Base-by-base conservation (phyloP, 495 filamentous ascomycete genomes). In the Haplographium delicatum region DNA sequence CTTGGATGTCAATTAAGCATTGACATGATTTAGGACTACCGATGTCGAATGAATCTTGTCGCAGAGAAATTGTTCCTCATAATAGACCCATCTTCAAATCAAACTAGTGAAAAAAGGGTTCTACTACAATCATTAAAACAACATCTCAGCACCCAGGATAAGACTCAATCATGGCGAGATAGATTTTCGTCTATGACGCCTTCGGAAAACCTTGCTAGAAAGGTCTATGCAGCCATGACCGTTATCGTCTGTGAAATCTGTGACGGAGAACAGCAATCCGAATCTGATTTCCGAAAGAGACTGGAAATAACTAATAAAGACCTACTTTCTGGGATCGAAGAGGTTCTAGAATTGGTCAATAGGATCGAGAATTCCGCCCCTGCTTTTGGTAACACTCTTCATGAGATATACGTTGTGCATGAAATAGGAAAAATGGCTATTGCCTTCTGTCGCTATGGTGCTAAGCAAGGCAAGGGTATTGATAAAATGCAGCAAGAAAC, bases 71-170 rank as follows among this genome's bases (percentile, higher is more conserved):
- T 54, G 23, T 28, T 37, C 25, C 47, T 44, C 15, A 50, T 50
- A 15, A 22, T 42, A 4, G 24, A 25, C 37, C 35, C 47, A 0
- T 50, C 27, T 24, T 40, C 42, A 28, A 42, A 10, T 15, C 27
- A 8, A 38, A 28, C 38, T 48, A 33, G 39, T 69, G 22, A 69
- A 61, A 49, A 59, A 59, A 39, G 42, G 31, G 34, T 54, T 71
- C 8, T 61, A 57, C 20, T 61, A 65, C 24, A 56, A 56, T 11
- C 71, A 70, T 23, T 75, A 66, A 72, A 55, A 24, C 16, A 34
- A n/a, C 30, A 50, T 42, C 47, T 68, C 58, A 68, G 72, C 35
- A 47, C 58, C 31, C 30, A 68, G 31, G 43, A 64, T 2, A 25
- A 34, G 26, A 61, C 50, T 9, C 52, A 5, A n/a, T 10, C 60